A percentile compares a stretch with the other conserved stretches of the same genome.
Evolutionary conservation across 805 yeast species (phyloP).

Genomic region (Saccharomyces cerevisiae): DNA sequence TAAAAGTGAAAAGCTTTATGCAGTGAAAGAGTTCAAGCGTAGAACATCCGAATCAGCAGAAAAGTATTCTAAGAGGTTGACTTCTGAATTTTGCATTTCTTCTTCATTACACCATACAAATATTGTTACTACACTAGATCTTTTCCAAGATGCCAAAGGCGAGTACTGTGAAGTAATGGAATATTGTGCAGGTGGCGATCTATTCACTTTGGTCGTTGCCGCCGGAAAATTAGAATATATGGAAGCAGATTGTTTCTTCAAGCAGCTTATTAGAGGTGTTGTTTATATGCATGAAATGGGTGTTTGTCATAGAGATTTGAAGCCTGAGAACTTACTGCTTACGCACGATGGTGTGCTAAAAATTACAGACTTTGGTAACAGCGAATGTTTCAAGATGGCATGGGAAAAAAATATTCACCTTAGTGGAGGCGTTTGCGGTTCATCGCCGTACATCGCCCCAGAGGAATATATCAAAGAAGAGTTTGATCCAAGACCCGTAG

Average conservation of each 20-base stretch:
- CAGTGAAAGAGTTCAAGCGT: constrained; percentile 79
- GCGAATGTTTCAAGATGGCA: constrained; percentile 76
- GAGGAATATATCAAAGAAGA: constrained; percentile 60
- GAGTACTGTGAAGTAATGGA: constrained; percentile 84
- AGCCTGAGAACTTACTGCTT: constrained; percentile 84
- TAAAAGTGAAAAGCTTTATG: constrained; percentile 49
- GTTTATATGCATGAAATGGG: constrained; percentile 85
- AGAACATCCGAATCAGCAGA: constrained; percentile 54
- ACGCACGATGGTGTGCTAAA: constrained; percentile 67
- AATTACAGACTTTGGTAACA: constrained; percentile 83
- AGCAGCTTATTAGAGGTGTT: constrained; percentile 76
- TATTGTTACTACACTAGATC: constrained; percentile 67
- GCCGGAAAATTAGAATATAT: constrained; percentile 71
- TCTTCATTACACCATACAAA: constrained; percentile 70
- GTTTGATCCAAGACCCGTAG: constrained; percentile 77
- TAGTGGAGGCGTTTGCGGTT: constrained; percentile 74
- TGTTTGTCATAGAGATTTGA: constrained; percentile 86
- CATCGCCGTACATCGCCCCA: constrained; percentile 86
- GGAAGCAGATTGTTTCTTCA: constrained; percentile 87
- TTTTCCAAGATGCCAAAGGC: constrained; percentile 72
- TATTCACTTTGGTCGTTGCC: constrained; percentile 64
- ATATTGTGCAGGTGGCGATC: constrained; percentile 74
- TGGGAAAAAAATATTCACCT: constrained; percentile 68
- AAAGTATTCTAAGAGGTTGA: constrained; percentile 62
- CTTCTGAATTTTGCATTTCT: constrained; percentile 76